phyloP scores from a whole-genome alignment of 352 stramenopile genomes.

The Pythium scleroteichum region DNA sequence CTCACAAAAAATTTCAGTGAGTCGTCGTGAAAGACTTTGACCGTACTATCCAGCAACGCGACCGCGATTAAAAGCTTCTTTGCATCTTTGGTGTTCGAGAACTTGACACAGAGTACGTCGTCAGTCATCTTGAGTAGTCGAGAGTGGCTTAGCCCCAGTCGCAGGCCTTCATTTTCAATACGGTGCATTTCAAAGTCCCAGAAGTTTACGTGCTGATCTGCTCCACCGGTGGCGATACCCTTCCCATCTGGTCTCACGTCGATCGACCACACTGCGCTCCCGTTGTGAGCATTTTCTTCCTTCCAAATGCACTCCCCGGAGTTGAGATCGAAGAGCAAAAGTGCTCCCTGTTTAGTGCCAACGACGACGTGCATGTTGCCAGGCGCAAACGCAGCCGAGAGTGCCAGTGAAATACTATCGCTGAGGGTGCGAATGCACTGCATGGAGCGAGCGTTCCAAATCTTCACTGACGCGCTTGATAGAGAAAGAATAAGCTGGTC shows the following conservation, averaged over 20 bases:
- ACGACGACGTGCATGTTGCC: slow-evolving; percentile 97
- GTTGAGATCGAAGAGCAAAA: slow-evolving; percentile 94
- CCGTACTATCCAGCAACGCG: slow-evolving; percentile 94
- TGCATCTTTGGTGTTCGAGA: slow-evolving; percentile 92
- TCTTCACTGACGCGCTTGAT: slow-evolving; percentile 86
- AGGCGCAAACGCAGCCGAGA: slow-evolving; percentile 95
- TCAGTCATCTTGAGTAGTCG: slow-evolving; percentile 98
- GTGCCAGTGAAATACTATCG: slow-evolving; percentile 77
- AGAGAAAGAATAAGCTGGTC: slow-evolving; percentile 90
- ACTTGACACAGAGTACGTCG: slow-evolving; percentile 97
- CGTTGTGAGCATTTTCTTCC: slow-evolving; percentile 87
- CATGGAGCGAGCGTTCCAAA: slow-evolving; percentile 91
- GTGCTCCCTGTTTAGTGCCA: slow-evolving; percentile 95
- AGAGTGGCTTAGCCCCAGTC: slow-evolving; percentile 92
- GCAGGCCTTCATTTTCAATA: slow-evolving; percentile 53
- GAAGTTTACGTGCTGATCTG: slow-evolving; percentile 98
- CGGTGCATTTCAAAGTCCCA: slow-evolving; percentile 96
- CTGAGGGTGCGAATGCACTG: slow-evolving; percentile 91
- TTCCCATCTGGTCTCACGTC: slow-evolving; percentile 92
- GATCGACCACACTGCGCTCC: slow-evolving; percentile 96
- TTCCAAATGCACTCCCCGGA: slow-evolving; percentile 93
- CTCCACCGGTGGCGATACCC: slow-evolving; percentile 94
- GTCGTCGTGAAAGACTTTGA: slow-evolving; percentile 99
- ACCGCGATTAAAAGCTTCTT: slow-evolving; percentile 89
- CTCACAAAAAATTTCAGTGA: slow-evolving; percentile 99